A percentile compares a stretch with the other conserved stretches of the same genome.
Evolutionary conservation across 2,329 filamentous ascomycete genomes (phyloP).

Genomic region (Knufia petricola): DNA sequence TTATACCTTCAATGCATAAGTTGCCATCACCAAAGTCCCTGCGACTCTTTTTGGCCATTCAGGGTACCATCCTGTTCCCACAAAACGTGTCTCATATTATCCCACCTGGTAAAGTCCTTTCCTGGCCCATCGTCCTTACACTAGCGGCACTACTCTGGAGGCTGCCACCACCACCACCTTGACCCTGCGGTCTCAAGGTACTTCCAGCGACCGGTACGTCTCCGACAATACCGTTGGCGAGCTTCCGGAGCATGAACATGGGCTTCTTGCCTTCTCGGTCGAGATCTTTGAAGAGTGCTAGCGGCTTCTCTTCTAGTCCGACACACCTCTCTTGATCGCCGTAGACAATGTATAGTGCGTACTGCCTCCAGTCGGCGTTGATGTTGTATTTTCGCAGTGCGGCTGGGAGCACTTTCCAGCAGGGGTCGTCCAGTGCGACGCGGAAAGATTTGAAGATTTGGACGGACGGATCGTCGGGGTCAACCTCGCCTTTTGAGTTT

Average conservation of each 20-base stretch:
- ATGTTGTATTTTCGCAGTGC: conserved; percentile 98
- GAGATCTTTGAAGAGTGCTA: conserved; percentile 94
- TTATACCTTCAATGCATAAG: neutral
- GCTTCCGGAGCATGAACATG: conserved; percentile 90
- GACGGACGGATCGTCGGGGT: conserved; percentile 43
- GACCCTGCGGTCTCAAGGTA: neutral
- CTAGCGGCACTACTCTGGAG: conserved; percentile 5
- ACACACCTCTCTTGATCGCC: conserved; percentile 96
- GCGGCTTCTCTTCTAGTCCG: conserved; percentile 80
- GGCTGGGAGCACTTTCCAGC: conserved; percentile 90
- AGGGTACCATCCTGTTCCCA: neutral
- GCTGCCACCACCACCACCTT: neutral
- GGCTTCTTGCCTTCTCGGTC: conserved; percentile 96
- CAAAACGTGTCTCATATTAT: neutral
- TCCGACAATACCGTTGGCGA: conserved; percentile 32
- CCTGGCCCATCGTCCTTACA: conserved; percentile 5
- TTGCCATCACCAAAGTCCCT: neutral
- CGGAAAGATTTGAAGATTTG: conserved; percentile 99
- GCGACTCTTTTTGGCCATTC: neutral
- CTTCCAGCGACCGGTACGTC: neutral
- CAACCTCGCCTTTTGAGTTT: conserved; percentile 9
- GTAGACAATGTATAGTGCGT: conserved; percentile 95
- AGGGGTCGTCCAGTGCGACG: conserved; percentile 95
- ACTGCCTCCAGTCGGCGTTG: conserved; percentile 93
- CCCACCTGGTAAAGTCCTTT: conserved; percentile 5